These are phyloP conservation scores for Rhodofomes roseus DNA, from an alignment of 1,284 basidiomycete genomes.

Conservation along the genomic window DNA sequence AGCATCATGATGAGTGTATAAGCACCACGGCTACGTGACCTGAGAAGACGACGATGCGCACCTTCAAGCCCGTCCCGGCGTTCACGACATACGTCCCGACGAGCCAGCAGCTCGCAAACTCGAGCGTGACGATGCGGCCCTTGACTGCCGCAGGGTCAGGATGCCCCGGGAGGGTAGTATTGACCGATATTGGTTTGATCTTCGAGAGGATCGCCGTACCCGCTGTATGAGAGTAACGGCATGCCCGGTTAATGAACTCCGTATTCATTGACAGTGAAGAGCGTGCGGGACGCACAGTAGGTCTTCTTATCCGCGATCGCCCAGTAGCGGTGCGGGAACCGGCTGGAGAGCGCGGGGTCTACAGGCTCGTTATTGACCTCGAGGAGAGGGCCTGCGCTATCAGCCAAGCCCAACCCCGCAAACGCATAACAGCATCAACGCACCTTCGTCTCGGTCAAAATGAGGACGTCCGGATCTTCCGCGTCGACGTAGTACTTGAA, in stretches of 20 bases:
- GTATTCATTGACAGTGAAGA: background rate
- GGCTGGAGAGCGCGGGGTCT: conserved; percentile 50
- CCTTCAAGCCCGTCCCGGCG: conserved; percentile 78
- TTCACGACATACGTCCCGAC: conserved; percentile 89
- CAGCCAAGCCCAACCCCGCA: background rate
- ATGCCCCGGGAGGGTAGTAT: conserved; percentile 68
- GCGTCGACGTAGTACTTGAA: conserved; percentile 79
- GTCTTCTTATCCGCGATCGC: conserved; percentile 71
- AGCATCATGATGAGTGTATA: background rate
- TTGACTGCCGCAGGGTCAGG: conserved; percentile 61
- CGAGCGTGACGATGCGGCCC: conserved; percentile 77
- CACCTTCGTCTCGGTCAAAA: conserved; percentile 82
- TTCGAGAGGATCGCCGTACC: conserved; percentile 84
- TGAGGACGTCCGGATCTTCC: conserved; percentile 77
- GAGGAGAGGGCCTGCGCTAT: background rate
- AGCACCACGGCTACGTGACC: background rate
- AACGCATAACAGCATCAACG: background rate
- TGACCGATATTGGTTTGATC: conserved; percentile 64
- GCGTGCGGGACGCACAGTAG: conserved; percentile 53
- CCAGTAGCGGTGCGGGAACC: conserved; percentile 75
- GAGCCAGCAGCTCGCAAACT: conserved; percentile 71
- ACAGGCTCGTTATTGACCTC: conserved; percentile 67
- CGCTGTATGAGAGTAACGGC: conserved; percentile 39
- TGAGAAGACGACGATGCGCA: conserved; percentile 22
- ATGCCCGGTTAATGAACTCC: background rate